Evolutionary conservation across 108 stramenopile genomes (phyloP), one percentile per base, ranked within the genome.

Genomic region (Skeletonema costatum): DNA sequence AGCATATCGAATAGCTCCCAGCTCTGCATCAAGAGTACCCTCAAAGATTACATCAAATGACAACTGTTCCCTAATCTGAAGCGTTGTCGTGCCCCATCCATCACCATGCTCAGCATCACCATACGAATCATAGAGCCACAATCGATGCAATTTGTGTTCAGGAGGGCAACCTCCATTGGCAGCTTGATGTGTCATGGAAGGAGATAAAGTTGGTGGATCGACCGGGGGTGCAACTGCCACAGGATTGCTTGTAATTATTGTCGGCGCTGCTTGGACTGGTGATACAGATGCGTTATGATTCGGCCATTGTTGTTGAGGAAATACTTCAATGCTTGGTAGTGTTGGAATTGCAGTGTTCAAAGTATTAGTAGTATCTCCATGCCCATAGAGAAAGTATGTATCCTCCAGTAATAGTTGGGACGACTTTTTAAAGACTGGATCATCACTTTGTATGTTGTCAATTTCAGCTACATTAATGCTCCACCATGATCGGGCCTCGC

Each of bases 331-430:
- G 19, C 38, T 64, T 4, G 38, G n/a, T 17, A 2, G 3, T 29
- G 7, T 4, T 21, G 33, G 33, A 17, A 8, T 14, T 0, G 17
- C 38, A 9, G 19, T 21, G 5, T 29, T 64, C 35, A 68, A 71
- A 19, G 64, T 33, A 2, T 63, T 59, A 60, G 29, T 17, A 25
- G 1, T 50, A 67, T 31, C 67, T 32, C 30, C 61, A 10, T 50
- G 35, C 5, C 60, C 60, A 39, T 48, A 71, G 9, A 81, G 21
- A 42, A 70, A 81, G 11, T 53, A 33, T 32, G 59, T 66, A 41
- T 81, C 80, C 51, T 81, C 80, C 69, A 81, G 66, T 30, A 66
- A 42, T 5, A 81, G 68, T 16, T 39, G 56, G 11, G 80, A 74
- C 10, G 73, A 69, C 51, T 62, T 66, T 41, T 50, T 53, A 53